Conservation (phyloP, 2,329 filamentous ascomycete species). For the Xylariaceae sp. region DNA sequence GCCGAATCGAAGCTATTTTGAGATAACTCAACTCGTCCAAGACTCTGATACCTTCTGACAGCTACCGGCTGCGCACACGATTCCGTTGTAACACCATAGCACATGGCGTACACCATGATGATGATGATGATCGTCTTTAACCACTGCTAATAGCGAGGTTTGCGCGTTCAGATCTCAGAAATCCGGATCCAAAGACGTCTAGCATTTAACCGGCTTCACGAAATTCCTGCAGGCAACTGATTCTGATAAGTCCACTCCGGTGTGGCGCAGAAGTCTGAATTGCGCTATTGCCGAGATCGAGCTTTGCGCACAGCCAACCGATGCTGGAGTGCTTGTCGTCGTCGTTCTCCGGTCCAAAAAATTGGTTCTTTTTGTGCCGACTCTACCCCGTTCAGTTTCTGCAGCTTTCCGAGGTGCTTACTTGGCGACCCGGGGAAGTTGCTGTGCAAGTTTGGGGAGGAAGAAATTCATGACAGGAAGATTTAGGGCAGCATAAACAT, state of each 20-base stretch:
- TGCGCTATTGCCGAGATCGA: neutral
- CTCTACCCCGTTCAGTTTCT: conserved; percentile 4
- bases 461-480: neutral
- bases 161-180: conserved; percentile 1
- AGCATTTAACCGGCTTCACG: neutral
- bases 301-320: conserved; percentile 1
- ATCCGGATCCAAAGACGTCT: neutral
- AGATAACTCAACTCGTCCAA: neutral
- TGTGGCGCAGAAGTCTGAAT: neutral
- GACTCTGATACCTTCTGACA: neutral
- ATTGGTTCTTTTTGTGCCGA: neutral
- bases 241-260: neutral
- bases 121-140: neutral
- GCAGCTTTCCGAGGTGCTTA: conserved; percentile 13
- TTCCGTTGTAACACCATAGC: neutral
- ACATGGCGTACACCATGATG: neutral
- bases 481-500: neutral
- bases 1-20: conserved; percentile 5
- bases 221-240: no score
- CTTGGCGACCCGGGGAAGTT: conserved; percentile 3
- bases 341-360: neutral
- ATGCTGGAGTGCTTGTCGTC: neutral
- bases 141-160: neutral
- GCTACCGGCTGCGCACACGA: conserved; percentile 1
- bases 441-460: conserved; percentile 4